These are phyloP conservation scores for Metschnikowia similis DNA, from an alignment of 805 yeast species.

Conservation along the genomic window DNA sequence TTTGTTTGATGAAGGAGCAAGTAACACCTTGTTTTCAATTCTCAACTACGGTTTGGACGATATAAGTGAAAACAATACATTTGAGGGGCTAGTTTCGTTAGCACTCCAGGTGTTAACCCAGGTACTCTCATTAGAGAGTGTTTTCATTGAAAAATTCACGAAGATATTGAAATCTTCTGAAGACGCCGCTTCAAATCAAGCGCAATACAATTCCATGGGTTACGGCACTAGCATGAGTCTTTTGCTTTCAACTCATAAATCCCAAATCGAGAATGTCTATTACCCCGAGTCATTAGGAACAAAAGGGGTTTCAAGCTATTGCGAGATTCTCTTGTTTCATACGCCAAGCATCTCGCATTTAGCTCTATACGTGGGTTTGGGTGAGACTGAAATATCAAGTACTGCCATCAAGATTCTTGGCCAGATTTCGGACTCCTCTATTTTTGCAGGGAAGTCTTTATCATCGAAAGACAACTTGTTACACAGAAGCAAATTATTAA, in stretches of 20 bases:
- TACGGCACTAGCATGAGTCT: slow-evolving; percentile 28
- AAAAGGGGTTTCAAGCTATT: slow-evolving; percentile 60
- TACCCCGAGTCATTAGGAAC: slow-evolving; percentile 46
- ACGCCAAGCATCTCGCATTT: slow-evolving; percentile 70
- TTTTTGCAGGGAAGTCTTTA: slow-evolving; percentile 32
- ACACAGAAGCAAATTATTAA: slow-evolving; percentile 58
- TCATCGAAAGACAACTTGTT: slow-evolving; percentile 25
- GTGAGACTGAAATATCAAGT: slow-evolving; percentile 47
- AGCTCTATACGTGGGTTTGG: slow-evolving; percentile 67
- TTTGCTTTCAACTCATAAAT: slow-evolving; percentile 19
- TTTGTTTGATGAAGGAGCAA: slow-evolving; percentile 57
- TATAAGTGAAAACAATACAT: slow-evolving; percentile 39
- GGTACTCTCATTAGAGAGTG: slow-evolving; percentile 51
- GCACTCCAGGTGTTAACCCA: slow-evolving; percentile 44
- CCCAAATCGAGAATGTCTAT: slow-evolving; percentile 30
- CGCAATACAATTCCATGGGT: slow-evolving; percentile 11
- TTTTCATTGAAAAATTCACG: slow-evolving; percentile 52
- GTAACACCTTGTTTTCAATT: slow-evolving; percentile 52
- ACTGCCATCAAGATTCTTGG: slow-evolving; percentile 51
- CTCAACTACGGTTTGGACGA: slow-evolving; percentile 55
- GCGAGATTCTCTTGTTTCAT: slow-evolving; percentile 67
- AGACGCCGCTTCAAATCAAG: neutral
- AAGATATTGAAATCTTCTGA: slow-evolving; percentile 40
- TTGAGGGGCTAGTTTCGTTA: slow-evolving; percentile 32
- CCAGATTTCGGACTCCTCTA: slow-evolving; percentile 45